Conservation (phyloP, 2,329 filamentous ascomycete species). For the Aspergillus sp. region DNA sequence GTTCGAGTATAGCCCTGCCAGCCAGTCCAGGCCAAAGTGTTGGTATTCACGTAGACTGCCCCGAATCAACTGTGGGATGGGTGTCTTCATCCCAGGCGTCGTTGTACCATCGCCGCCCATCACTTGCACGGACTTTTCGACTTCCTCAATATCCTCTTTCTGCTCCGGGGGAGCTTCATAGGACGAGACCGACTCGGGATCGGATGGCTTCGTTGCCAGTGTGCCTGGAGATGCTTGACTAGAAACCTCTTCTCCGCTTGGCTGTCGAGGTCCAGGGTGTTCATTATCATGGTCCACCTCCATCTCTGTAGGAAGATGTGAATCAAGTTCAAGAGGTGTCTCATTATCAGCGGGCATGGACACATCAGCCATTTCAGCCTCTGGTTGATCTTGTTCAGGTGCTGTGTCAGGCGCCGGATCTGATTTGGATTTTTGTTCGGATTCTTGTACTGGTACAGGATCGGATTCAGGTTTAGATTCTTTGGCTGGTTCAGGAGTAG, state of each 20-base stretch:
- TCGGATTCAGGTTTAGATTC: background rate
- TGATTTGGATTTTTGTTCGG: no score
- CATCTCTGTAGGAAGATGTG: conserved; percentile 2
- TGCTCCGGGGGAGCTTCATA: conserved; percentile 22
- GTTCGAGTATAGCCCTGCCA: conserved; percentile 84
- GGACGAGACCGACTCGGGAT: conserved; percentile 39
- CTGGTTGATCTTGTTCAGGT: background rate
- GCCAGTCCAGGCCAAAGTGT: conserved; percentile 94
- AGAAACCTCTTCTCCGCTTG: conserved; percentile 25
- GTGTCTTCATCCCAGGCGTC: conserved; percentile 51
- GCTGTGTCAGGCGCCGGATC: no score
- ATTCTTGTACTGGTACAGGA: no score
- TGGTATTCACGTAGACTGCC: conserved; percentile 93
- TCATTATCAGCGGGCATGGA: conserved; percentile 1
- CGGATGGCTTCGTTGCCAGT: conserved; percentile 38
- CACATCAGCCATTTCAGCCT: background rate
- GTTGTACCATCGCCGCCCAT: conserved; percentile 34
- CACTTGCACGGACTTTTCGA: conserved; percentile 3
- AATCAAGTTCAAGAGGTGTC: conserved; percentile 6
- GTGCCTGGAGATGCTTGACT: conserved; percentile 39
- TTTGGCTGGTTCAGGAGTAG: background rate
- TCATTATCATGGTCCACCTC: conserved; percentile 11
- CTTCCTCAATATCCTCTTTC: conserved; percentile 18
- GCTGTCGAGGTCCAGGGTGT: conserved; percentile 15
- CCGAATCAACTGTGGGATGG: conserved; percentile 73